Percentiles rank a stretch among this genome's conserved stretches.
phyloP scores from a whole-genome alignment of 768 basidiomycete species.

The Leccinum pellstonianum region DNA sequence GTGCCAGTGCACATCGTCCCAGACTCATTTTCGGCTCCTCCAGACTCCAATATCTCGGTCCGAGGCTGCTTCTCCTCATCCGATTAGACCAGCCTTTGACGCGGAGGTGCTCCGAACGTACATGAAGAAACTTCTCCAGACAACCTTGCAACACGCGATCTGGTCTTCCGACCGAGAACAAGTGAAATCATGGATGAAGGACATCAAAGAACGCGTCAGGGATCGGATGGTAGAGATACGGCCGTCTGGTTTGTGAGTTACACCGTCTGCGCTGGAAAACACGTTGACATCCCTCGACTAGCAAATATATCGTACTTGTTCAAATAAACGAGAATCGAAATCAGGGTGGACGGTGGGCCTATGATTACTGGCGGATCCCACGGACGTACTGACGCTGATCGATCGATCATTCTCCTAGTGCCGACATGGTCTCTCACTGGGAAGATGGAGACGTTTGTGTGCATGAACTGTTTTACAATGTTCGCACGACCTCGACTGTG shows the following conservation, averaged over 20 bases:
- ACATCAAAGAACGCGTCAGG: constrained; percentile 81
- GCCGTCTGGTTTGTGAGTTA: constrained; percentile 75
- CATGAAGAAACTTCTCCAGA: constrained; percentile 76
- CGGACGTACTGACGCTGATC: constrained; percentile 7
- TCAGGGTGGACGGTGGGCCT: constrained; percentile 76
- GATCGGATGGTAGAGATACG: constrained; percentile 84
- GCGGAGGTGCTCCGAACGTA: constrained; percentile 70
- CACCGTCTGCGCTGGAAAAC: neutral
- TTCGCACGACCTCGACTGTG: constrained; percentile 38
- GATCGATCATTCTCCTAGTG: constrained; percentile 40
- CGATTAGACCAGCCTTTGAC: constrained; percentile 62
- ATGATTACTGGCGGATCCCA: neutral
- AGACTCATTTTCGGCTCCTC: too few species aligned
- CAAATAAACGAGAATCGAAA: constrained; percentile 85
- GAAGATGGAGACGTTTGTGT: constrained; percentile 79
- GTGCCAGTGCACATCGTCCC: too few species aligned
- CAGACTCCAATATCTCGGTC: constrained; percentile 55
- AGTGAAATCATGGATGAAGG: constrained; percentile 75
- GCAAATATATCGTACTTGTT: constrained; percentile 85
- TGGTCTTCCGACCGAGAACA: constrained; percentile 75
- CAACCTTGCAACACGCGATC: constrained; percentile 58
- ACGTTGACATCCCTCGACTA: constrained; percentile 33
- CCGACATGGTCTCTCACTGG: constrained; percentile 84
- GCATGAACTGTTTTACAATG: constrained; percentile 78
- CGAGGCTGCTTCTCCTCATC: constrained; percentile 47